Evolutionary conservation across 495 filamentous ascomycete species (phyloP).

Genomic region (Cudoniella acicularis): DNA sequence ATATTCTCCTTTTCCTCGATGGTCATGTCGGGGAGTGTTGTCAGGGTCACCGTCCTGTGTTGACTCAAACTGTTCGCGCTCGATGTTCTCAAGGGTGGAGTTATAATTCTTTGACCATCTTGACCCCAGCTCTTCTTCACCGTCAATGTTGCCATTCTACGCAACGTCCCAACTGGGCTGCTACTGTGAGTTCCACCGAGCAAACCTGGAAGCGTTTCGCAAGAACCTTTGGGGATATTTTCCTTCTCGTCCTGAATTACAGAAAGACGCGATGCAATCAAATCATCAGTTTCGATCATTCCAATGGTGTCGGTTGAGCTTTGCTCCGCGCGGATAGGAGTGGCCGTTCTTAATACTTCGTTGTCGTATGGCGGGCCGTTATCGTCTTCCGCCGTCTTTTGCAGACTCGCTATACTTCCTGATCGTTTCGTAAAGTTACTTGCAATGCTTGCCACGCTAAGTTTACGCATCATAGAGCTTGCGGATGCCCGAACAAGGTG

Average conservation of each 20-base stretch:
- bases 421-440: constrained; percentile 62
- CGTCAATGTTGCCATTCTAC: constrained; percentile 13
- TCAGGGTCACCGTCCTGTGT: not conserved
- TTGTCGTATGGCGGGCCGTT: not conserved
- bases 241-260: constrained; percentile 23
- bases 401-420: constrained; percentile 42
- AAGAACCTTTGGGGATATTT: constrained; percentile 5
- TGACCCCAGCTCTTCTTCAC: constrained; percentile 16
- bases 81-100: constrained; percentile 25
- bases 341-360: not conserved
- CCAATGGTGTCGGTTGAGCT: constrained; percentile 1
- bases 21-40: constrained; percentile 7
- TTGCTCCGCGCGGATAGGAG: not conserved
- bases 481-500: constrained; percentile 64
- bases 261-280: constrained; percentile 13
- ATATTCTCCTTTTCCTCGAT: constrained; percentile 19
- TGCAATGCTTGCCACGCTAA: constrained; percentile 70
- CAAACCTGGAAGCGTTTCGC: constrained; percentile 6
- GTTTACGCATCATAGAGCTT: constrained; percentile 76
- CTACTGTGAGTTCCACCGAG: not conserved
- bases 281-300: constrained; percentile 6
- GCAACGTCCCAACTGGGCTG: constrained; percentile 14
- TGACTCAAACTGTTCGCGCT: constrained; percentile 23
- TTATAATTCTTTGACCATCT: constrained; percentile 23
- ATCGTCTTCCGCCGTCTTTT: constrained; percentile 17